Percentiles rank a stretch among this genome's conserved stretches.
These are phyloP conservation scores for Starmerella davenportii DNA, from an alignment of 805 yeast species.

Conservation along the genomic window DNA sequence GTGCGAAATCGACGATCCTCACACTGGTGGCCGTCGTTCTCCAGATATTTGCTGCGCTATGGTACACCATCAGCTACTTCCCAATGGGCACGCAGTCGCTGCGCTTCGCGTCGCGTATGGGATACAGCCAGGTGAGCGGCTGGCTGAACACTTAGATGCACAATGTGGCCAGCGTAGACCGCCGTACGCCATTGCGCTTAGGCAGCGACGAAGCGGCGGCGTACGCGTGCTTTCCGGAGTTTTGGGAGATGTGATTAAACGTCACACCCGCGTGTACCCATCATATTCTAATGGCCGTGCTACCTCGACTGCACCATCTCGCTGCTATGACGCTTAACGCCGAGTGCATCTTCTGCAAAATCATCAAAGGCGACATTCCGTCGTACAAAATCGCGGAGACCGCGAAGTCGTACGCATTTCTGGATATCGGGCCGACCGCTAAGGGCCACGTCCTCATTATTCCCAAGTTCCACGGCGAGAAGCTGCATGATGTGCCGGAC, in stretches of 20 bases:
- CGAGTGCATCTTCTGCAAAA: constrained; percentile 76
- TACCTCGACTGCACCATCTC: neutral
- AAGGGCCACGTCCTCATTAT: constrained; percentile 77
- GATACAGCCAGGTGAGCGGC: constrained; percentile 34
- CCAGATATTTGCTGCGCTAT: constrained; percentile 72
- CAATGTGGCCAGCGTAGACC: no score
- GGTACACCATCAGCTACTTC: constrained; percentile 81
- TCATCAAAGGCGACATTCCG: constrained; percentile 90
- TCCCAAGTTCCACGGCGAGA: constrained; percentile 88
- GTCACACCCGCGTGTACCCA: no score
- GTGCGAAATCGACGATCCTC: constrained; percentile 50
- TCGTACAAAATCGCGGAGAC: constrained; percentile 81
- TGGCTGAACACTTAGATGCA: constrained; percentile 23
- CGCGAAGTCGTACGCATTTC: constrained; percentile 54
- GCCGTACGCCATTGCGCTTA: no score
- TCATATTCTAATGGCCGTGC: no score
- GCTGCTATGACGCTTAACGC: constrained; percentile 10
- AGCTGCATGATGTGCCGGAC: constrained; percentile 81
- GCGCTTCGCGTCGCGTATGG: constrained; percentile 38
- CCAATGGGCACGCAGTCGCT: constrained; percentile 83
- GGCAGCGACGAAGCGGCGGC: no score
- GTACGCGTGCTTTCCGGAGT: no score
- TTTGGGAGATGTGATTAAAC: no score
- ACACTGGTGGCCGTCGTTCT: constrained; percentile 58
- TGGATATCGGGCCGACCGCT: constrained; percentile 86